Base-by-base conservation (phyloP, 1,284 basidiomycete genomes). In the Xerocomus cyaneibrunnescens region DNA sequence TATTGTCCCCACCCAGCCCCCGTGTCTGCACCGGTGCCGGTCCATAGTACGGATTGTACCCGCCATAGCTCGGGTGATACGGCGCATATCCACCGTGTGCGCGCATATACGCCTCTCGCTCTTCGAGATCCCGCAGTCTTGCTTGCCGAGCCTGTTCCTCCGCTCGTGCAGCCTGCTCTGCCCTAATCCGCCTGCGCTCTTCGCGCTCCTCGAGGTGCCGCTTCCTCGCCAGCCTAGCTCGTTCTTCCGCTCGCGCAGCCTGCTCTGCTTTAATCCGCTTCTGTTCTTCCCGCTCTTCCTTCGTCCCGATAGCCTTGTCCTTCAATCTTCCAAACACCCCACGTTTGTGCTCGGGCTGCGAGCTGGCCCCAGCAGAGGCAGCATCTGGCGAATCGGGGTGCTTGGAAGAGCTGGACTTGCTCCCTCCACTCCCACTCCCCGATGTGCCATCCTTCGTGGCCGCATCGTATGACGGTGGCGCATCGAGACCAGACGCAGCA, bases 261-360 rank as follows among this genome's bases (percentile, higher is more conserved):
- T 77, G 78, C 64, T 70, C 60, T 48, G 72, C 60, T 51, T 67
- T 62, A 8, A 65, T 52, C 7, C 60, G 62, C 56, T 69, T 77
- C 23, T 76, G 72, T 36, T 74, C 75, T 60, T 83, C 79, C 19
- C 83, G 72, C 62, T 85, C 82, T 58, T 85, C 83, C 62, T 80
- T 83, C 2, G 81, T 84, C 0, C 81, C 80, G 17, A 82, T 77
- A 0, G 79, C 73, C 58, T 80, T 83, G 58, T 85, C 82, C 63
- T 83, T 86, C 57, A 86, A 52, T 61, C 76, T 81, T 1, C 75
- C 77, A 54, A 87, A 74, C 57, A 85, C 73, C 0, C 83, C 78
- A 22, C 77, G 70, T 56, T 78, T 78, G 44, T 72, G 62, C n/a
- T 61, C 57, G 7, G 58, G 38, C 2, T 38, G 53, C 21, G 48